Evolutionary conservation across 2,329 filamentous ascomycete genomes (phyloP).

Genomic region (Xenoacremonium recifei): DNA sequence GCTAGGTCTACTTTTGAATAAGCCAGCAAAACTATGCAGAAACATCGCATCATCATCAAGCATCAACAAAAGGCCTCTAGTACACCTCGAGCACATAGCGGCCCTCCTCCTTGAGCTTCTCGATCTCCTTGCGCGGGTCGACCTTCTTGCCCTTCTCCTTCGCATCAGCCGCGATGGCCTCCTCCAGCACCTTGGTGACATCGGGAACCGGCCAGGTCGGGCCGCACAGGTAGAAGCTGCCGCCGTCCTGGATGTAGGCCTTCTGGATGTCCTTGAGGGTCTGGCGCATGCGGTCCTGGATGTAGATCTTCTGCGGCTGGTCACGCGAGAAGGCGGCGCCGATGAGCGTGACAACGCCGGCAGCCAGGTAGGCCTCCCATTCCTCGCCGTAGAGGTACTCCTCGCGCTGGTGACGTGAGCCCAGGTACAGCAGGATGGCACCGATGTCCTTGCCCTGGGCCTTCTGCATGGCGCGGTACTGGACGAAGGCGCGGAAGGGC

Average conservation of each 20-base stretch:
- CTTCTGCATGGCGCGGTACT: conserved; percentile 97
- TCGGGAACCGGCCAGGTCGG: conserved; percentile 98
- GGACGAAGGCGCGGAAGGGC: conserved; percentile 98
- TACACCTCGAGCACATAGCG: conserved; percentile 97
- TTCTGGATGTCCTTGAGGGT: conserved; percentile 77
- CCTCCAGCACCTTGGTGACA: conserved; percentile 89
- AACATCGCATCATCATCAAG: conserved; percentile 16
- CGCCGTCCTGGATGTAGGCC: conserved; percentile 84
- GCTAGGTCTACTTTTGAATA: too few relatives aligned
- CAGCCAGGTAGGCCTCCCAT: conserved; percentile 97
- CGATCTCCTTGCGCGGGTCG: conserved; percentile 86
- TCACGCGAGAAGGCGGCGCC: conserved; percentile 95
- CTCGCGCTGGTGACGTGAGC: conserved; percentile 93
- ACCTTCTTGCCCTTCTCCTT: conserved; percentile 73
- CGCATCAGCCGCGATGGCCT: conserved; percentile 80
- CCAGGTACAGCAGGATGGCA: conserved; percentile 91
- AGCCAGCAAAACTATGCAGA: too few relatives aligned
- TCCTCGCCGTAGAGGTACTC: conserved; percentile 99
- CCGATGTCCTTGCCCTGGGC: conserved; percentile 96
- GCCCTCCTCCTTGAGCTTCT: conserved; percentile 91
- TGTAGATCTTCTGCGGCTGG: conserved; percentile 98
- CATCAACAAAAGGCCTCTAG: conserved; percentile 49
- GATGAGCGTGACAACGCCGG: conserved; percentile 90
- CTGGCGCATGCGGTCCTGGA: conserved; percentile 96
- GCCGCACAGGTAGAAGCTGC: conserved; percentile 94